Conservation (phyloP, 2,329 filamentous ascomycete genomes). For the Fusarium mundagurra region DNA sequence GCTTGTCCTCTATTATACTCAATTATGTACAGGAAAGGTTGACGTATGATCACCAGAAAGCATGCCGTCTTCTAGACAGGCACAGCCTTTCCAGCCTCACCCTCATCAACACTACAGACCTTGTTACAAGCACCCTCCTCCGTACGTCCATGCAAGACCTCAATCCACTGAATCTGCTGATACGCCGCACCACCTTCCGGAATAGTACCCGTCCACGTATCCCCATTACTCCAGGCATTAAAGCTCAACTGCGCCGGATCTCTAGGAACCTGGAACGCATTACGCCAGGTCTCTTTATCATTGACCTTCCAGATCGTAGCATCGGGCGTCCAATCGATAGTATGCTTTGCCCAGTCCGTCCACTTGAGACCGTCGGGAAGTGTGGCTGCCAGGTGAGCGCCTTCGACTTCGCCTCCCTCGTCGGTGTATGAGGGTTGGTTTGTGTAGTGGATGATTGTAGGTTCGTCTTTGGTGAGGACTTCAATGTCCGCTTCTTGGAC, state of each 20-base stretch:
- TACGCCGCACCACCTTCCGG: conserved; percentile 57
- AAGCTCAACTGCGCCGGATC: conserved; percentile 61
- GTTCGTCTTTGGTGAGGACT: conserved; percentile 57
- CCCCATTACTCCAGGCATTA: conserved; percentile 69
- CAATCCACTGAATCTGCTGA: conserved; percentile 69
- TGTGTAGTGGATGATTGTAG: conserved; percentile 60
- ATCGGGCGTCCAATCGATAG: conserved; percentile 67
- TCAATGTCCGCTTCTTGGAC: conserved; percentile 63
- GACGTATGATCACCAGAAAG: not conserved
- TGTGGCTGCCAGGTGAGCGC: conserved; percentile 56
- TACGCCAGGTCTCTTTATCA: conserved; percentile 57
- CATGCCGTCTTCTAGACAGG: conserved; percentile 12
- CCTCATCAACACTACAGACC: conserved; percentile 42
- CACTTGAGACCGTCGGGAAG: conserved; percentile 55
- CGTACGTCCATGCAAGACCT: conserved; percentile 61
- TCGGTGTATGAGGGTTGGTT: conserved; percentile 65
- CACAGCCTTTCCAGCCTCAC: conserved; percentile 53
- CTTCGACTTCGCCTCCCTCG: conserved; percentile 54
- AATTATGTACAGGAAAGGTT: conserved; percentile 4
- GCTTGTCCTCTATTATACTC: not conserved
- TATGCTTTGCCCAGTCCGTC: conserved; percentile 65
- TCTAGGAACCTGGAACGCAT: conserved; percentile 63
- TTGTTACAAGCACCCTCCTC: conserved; percentile 25
- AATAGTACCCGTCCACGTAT: conserved; percentile 67
- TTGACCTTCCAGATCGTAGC: conserved; percentile 65